Percentiles rank a stretch among this genome's conserved stretches.
Conservation (phyloP, 2,329 filamentous ascomycete genomes). For the Aspergillus tamarii region DNA sequence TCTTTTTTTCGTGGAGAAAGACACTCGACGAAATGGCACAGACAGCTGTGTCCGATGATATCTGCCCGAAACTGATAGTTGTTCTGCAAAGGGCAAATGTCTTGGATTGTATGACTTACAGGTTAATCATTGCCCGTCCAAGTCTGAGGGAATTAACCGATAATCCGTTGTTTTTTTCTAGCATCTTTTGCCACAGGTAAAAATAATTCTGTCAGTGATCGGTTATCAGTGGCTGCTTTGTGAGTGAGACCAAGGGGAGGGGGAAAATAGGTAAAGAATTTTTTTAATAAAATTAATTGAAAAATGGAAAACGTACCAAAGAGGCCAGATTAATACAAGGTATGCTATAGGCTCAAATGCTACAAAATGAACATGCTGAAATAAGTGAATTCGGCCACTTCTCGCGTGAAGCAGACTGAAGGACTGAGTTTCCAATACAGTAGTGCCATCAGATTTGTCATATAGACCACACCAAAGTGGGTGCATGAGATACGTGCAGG, state of each 20-base stretch:
- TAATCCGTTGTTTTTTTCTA: background rate
- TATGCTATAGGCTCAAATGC: background rate
- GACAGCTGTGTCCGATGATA: background rate
- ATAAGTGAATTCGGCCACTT: background rate
- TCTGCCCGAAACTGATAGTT: slow-evolving; percentile 1
- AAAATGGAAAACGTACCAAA: background rate
- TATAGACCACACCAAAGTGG: slow-evolving; percentile 10
- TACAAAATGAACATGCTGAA: background rate
- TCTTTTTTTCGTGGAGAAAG: background rate
- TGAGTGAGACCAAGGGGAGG: background rate
- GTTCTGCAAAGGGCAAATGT: background rate
- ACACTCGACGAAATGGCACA: background rate
- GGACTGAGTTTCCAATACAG: background rate
- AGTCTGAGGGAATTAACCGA: background rate
- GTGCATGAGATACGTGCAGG: slow-evolving; percentile 9
- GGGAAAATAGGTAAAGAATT: background rate
- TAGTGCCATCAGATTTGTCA: slow-evolving; percentile 11
- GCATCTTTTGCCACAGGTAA: slow-evolving; percentile 5
- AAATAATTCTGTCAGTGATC: background rate
- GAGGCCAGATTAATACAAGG: background rate
- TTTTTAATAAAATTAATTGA: background rate
- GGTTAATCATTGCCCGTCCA: slow-evolving; percentile 1
- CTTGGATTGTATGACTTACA: slow-evolving; percentile 4
- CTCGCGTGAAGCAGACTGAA: background rate
- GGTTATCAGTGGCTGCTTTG: background rate